phyloP scores from a whole-genome alignment of 129 eudicot species.

The Sambucus nigra region DNA sequence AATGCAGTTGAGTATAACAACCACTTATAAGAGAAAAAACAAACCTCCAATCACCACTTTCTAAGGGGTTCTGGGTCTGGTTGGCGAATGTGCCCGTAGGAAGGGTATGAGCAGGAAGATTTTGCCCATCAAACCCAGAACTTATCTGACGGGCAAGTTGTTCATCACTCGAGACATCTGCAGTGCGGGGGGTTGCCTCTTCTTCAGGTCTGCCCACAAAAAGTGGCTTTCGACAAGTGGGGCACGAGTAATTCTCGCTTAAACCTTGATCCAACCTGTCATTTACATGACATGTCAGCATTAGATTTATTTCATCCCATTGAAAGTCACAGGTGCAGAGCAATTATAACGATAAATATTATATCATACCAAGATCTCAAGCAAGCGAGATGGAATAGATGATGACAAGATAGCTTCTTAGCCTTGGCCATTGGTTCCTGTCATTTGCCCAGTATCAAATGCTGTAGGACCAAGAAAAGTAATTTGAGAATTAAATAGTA shows the following conservation, averaged over 20 bases:
- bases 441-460: constrained; percentile 11
- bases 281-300: constrained; percentile 16
- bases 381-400: constrained; percentile 88
- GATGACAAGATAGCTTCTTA: constrained; percentile 87
- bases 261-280: constrained; percentile 90
- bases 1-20: neutral
- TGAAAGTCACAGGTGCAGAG: constrained; percentile 1
- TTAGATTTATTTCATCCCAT: constrained; percentile 1
- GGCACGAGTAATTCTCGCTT: constrained; percentile 73
- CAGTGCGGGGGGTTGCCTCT: constrained; percentile 25
- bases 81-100: constrained; percentile 40
- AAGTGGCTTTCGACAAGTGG: constrained; percentile 96
- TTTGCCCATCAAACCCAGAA: constrained; percentile 52
- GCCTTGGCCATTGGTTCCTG: constrained; percentile 99
- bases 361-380: constrained; percentile 80
- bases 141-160: constrained; percentile 85
- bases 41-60: constrained; percentile 76
- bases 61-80: constrained; percentile 49
- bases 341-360: constrained; percentile 5
- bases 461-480: neutral
- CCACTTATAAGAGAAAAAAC: neutral
- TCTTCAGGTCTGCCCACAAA: constrained; percentile 55
- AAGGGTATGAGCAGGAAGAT: constrained; percentile 40
- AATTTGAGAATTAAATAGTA: neutral
- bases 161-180: constrained; percentile 71